A percentile compares a stretch with the other conserved stretches of the same genome.
phyloP scores from a whole-genome alignment of 768 basidiomycete genomes.

The Amyloporia xantha region DNA sequence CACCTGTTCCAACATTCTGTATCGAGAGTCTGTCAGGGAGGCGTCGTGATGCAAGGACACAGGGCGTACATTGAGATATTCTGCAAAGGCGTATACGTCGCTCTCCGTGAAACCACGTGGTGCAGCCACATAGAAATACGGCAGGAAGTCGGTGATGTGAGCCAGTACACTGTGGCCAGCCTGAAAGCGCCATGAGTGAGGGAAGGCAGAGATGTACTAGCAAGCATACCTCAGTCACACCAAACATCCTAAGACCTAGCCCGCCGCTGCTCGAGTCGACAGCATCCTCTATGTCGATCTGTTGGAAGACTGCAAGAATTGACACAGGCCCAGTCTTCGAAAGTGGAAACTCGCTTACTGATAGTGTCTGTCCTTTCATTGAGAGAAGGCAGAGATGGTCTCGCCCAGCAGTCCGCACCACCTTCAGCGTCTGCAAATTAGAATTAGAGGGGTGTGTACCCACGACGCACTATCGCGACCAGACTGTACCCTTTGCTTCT shows the following conservation, averaged over 20 bases:
- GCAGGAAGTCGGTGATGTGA: constrained; percentile 74
- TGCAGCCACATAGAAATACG: constrained; percentile 89
- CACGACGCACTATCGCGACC: constrained; percentile 6
- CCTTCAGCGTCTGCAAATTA: constrained; percentile 58
- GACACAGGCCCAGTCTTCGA: not conserved
- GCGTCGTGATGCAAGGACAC: not conserved
- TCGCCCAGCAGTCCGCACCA: constrained; percentile 68
- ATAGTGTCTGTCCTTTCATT: constrained; percentile 61
- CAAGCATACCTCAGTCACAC: constrained; percentile 74
- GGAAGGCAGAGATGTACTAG: not conserved
- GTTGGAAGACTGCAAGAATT: constrained; percentile 72
- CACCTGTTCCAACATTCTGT: constrained; percentile 13
- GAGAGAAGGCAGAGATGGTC: constrained; percentile 51
- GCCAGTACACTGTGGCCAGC: constrained; percentile 86
- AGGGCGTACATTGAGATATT: constrained; percentile 66
- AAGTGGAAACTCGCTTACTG: constrained; percentile 36
- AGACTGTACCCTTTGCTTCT: constrained; percentile 18
- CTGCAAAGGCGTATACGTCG: constrained; percentile 59
- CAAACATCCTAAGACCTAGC: constrained; percentile 68
- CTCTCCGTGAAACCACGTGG: constrained; percentile 75
- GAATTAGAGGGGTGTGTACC: not conserved
- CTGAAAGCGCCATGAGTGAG: constrained; percentile 29
- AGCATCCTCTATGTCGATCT: constrained; percentile 85
- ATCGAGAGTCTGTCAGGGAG: not conserved
- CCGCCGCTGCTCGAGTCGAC: constrained; percentile 34